Conservation (phyloP, 352 stramenopile species). For the Globisporangium nagaii region DNA sequence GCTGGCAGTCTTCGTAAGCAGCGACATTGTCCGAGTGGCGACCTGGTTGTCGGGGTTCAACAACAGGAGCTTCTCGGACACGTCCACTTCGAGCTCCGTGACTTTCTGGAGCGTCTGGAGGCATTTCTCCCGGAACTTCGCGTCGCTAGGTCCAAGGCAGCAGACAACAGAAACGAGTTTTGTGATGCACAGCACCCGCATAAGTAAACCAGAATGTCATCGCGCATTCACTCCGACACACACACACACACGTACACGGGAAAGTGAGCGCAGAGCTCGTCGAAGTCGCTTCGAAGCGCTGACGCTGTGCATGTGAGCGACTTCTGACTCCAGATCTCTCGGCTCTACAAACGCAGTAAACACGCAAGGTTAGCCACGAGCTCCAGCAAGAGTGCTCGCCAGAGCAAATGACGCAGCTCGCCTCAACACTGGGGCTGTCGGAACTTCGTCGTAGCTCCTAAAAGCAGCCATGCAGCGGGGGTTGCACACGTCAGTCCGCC, state of each 20-base stretch:
- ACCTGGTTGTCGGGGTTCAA: not conserved
- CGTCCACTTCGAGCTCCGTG: constrained; percentile 1
- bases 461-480: not conserved
- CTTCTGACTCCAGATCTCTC: not conserved
- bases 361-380: too few relatives aligned
- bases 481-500: too few relatives aligned
- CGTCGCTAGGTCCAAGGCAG: not conserved
- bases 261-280: constrained; percentile 2
- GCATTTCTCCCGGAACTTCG: constrained; percentile 6
- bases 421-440: not conserved
- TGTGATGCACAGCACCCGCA: too few relatives aligned
- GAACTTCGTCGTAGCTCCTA: not conserved
- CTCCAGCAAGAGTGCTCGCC: too few relatives aligned
- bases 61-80: not conserved
- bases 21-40: not conserved
- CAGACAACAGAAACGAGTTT: not conserved
- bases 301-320: not conserved
- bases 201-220: too few relatives aligned
- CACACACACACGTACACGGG: not conserved
- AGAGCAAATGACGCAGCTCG: not conserved
- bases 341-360: not conserved
- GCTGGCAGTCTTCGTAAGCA: not conserved
- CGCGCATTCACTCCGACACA: too few relatives aligned
- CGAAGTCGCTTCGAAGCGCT: not conserved
- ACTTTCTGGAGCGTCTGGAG: constrained; percentile 11